Evolutionary conservation across 768 basidiomycete genomes (phyloP).

Genomic region (Candolleomyces aberdarensis): DNA sequence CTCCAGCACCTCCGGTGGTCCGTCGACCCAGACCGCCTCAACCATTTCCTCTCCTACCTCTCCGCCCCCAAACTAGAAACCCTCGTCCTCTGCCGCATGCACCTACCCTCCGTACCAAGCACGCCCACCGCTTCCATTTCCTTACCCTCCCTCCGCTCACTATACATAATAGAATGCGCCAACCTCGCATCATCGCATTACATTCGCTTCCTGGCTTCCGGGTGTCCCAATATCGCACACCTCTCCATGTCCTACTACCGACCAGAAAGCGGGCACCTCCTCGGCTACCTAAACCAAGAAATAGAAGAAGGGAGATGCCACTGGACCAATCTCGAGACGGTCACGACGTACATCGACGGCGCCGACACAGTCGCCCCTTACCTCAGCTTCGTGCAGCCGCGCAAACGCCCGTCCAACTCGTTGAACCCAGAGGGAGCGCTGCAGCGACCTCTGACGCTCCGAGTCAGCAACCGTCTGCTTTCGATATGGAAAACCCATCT

Average conservation of each 20-base stretch:
- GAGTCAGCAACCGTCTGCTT: constrained; percentile 1
- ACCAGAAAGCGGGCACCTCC: constrained; percentile 1
- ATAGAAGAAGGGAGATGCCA: background rate
- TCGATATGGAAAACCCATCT: background rate
- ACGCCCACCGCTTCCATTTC: background rate
- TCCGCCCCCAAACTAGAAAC: constrained; percentile 6
- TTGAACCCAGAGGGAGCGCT: no score
- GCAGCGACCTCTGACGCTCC: background rate
- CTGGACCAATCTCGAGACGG: constrained; percentile 1
- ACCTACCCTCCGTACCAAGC: background rate
- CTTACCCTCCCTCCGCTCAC: constrained; percentile 5
- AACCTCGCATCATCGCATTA: background rate
- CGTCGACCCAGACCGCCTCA: background rate
- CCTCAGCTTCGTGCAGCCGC: constrained; percentile 2
- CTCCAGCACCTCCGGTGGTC: constrained; percentile 1
- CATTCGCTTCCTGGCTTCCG: constrained; percentile 6
- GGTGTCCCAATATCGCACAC: constrained; percentile 2
- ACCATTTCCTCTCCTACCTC: constrained; percentile 6
- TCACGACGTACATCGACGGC: constrained; percentile 2
- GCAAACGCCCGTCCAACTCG: background rate
- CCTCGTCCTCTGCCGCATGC: constrained; percentile 6
- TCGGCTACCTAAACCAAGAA: constrained; percentile 7
- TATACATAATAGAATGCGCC: constrained; percentile 8
- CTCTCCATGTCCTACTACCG: constrained; percentile 11
- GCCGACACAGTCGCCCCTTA: constrained; percentile 3